Conservation (phyloP, 1,284 basidiomycete genomes). For the Leccinum griseonigrum region DNA sequence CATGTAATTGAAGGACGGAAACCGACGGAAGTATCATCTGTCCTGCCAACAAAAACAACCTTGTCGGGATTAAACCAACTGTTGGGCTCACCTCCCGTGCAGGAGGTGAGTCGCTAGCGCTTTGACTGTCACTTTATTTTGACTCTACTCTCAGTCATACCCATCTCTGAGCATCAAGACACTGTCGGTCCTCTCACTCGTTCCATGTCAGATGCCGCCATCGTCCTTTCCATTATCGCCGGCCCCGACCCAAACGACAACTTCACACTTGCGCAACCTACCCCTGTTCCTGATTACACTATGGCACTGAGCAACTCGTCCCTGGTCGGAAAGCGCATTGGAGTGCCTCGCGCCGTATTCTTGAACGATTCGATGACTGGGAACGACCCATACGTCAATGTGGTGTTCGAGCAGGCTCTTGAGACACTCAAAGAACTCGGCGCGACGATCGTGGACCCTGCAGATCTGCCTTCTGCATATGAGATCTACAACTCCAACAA, state of each 20-base stretch:
- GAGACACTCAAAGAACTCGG: conserved; percentile 48
- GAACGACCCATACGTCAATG: conserved; percentile 42
- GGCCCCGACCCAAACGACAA: conserved; percentile 60
- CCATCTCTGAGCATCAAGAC: conserved; percentile 62
- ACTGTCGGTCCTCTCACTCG: conserved; percentile 63
- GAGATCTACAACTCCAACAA: conserved; percentile 50
- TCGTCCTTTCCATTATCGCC: conserved; percentile 58
- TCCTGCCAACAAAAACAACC: conserved; percentile 50
- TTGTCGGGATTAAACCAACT: conserved; percentile 61
- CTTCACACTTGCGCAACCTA: conserved; percentile 57
- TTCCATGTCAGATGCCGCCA: conserved; percentile 57
- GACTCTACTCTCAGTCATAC: conserved; percentile 44
- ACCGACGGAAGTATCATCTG: conserved; percentile 65
- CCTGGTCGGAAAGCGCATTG: conserved; percentile 56
- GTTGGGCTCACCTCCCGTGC: conserved; percentile 62
- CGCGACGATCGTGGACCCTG: conserved; percentile 61
- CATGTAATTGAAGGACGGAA: conserved; percentile 38
- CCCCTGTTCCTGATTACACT: conserved; percentile 52
- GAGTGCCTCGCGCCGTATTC: conserved; percentile 53
- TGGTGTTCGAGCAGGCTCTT: conserved; percentile 51
- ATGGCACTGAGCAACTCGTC: conserved; percentile 49
- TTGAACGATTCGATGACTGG: conserved; percentile 42
- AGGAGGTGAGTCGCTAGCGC: conserved; percentile 38
- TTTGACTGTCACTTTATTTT: not conserved
- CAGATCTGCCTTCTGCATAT: conserved; percentile 55